Evolutionary conservation across 108 stramenopile species (phyloP), one percentile per base, ranked within the genome.

Genomic region (Conticribra guillardii): DNA sequence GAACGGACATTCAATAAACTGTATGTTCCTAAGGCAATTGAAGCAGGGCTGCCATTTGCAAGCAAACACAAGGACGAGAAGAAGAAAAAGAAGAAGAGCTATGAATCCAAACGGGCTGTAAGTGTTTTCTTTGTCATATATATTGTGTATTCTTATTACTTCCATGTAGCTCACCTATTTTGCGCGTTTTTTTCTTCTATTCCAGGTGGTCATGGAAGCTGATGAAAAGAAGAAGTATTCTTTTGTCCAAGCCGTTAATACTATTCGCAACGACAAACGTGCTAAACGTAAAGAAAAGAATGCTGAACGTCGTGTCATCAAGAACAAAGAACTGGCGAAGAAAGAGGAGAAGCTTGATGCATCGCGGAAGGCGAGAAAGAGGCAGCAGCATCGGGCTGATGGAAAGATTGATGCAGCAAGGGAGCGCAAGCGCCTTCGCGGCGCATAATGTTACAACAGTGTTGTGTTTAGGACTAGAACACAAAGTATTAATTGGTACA

Each of bases 11-110:
- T 98, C 76, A 94, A 87, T 60, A 84, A 87, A 55, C 82, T 99
- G 5, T 64, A 59, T 23, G 82, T 99, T 41, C 94, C 98, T 0
- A 92, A 95, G 81, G 82, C 83, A 33, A 80, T 99, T 26, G 97
- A 99, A 82, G 92, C 85, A 65, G 76, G 80, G 18, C 81, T 99
- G 11, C 99, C 99, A 23, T 99, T 79, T 84, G 87, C 90, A 32
- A 89, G 87, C 75, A 98, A 98, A 71, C 97, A 90, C 24, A 97
- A 97, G 84, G 78, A 94, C 57, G 84, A 92, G 50, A 70, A 44
- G 57, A 82, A 79, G 22, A 83, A 87, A 51, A 69, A 80, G 32
- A 86, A 83, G 54, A 87, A 93, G 73, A 89, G 89, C 33, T 96
- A 96, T 84, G 77, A 84, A 30, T 72, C 76, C 45, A 92, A 91